Evolutionary conservation across 2,329 filamentous ascomycete genomes (phyloP), one percentile per base, ranked within the genome.

Genomic region (Akanthomyces lecanii): DNA sequence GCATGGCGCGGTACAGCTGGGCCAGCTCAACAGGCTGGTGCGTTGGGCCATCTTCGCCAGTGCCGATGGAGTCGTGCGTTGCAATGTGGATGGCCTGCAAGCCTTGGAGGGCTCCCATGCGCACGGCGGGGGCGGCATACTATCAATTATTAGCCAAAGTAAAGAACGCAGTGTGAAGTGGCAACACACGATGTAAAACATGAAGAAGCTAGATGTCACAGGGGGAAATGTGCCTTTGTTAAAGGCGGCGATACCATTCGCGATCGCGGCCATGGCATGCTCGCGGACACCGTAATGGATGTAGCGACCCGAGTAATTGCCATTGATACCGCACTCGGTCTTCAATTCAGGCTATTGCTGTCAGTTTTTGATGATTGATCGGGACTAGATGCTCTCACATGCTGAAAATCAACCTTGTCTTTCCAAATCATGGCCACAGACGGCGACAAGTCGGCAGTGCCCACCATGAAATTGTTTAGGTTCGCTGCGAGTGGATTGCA

Each of bases 231-330:
- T 84, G 28, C 78, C 80, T 42, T 77, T 81, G 63, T 76, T 75
- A 64, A 78, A 88, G 1, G 85, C 85, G 0, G 85, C 84, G 4
- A 88, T 72, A 3, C 85, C 86, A 69, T 85, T 85, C 7, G 80
- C 78, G 28, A 85, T 81, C 36, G 80, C 73, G 2, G 78, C 78
- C 85, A 88, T 88, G 61, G 84, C 84, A 68, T 87, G 84, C 67
- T 87, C 84, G 5, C 85, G 81, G 61, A 87, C 81, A 45, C 84
- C 85, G 70, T 79, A 87, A 70, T 84, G 84, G 66, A 87, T 81
- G 66, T 85, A 86, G 1, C 84, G 78, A 3, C 84, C 83, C 0
- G 75, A 68, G 65, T 81, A 82, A 71, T 81, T 74, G 48, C 85
- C 86, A 65, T 82, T 82, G 67, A 82, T 79, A 7, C 82, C 81